Percentiles rank a stretch among this genome's conserved stretches.
Evolutionary conservation across 2,329 filamentous ascomycete genomes (phyloP).

Genomic region (Onygenales sp.): DNA sequence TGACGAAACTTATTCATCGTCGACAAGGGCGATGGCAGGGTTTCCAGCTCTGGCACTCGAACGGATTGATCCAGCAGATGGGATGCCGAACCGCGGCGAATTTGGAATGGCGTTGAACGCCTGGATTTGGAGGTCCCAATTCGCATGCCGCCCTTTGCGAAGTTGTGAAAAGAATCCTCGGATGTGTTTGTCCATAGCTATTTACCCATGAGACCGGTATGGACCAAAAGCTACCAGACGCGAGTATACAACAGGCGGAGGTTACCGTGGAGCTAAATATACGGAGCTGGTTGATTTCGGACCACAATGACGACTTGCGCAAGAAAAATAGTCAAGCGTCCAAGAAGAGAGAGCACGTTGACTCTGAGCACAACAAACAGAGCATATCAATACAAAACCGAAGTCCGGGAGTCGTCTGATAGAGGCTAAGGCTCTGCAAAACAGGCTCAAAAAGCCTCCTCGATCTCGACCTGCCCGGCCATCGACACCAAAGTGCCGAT

Average conservation of each 20-base stretch:
- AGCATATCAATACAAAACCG: no score
- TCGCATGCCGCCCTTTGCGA: conserved; percentile 15
- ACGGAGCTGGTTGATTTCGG: conserved; percentile 18
- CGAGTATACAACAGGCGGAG: conserved; percentile 16
- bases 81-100: conserved; percentile 28
- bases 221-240: conserved; percentile 19
- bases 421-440: no score
- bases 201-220: conserved; percentile 20
- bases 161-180: conserved; percentile 17
- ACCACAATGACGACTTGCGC: conserved; percentile 10
- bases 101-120: conserved; percentile 29
- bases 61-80: conserved; percentile 33
- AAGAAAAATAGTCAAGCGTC: neutral
- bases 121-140: conserved; percentile 19
- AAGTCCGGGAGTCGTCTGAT: no score
- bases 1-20: conserved; percentile 41
- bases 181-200: conserved; percentile 22
- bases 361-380: no score
- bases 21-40: conserved; percentile 32
- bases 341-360: neutral
- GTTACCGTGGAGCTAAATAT: conserved; percentile 17
- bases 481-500: conserved; percentile 28
- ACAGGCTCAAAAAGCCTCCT: no score
- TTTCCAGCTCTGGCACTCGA: conserved; percentile 31
- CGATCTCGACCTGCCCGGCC: no score